These are phyloP conservation scores for Lipomyces kockii DNA, from an alignment of 805 yeast genomes.

Conservation along the genomic window DNA sequence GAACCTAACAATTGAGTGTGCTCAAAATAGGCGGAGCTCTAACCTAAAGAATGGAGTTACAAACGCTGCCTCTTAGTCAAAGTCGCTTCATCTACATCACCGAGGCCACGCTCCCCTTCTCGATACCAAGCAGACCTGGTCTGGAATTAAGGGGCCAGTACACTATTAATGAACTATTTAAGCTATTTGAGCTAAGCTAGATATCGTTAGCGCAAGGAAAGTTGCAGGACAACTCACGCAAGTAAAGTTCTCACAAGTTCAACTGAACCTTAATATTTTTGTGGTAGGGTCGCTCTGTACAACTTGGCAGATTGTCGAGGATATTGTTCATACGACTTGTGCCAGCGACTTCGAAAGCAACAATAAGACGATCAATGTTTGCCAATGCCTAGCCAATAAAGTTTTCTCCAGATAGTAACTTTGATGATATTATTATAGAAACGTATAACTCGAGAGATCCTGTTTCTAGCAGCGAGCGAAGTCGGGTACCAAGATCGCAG, in stretches of 20 bases:
- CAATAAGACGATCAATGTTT: background rate
- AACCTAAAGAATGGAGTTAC: background rate
- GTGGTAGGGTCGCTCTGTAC: background rate
- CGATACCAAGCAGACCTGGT: background rate
- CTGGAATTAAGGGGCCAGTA: background rate
- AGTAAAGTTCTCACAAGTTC: background rate
- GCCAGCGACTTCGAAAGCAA: background rate
- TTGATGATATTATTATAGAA: background rate
- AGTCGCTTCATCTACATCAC: background rate
- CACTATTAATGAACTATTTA: background rate
- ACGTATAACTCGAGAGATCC: background rate
- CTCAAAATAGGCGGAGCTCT: background rate
- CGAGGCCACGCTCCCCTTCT: too few species aligned
- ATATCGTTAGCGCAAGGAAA: background rate
- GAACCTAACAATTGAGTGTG: background rate
- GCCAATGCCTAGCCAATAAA: conserved; percentile 6
- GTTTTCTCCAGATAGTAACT: background rate
- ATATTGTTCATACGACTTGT: background rate
- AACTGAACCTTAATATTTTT: background rate
- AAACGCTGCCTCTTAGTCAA: background rate
- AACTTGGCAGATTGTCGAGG: background rate
- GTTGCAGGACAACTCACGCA: background rate
- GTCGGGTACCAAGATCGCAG: background rate
- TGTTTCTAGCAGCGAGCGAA: background rate
- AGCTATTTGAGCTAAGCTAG: background rate